Evolutionary conservation across 2,329 filamentous ascomycete species (phyloP), one percentile per base, ranked within the genome.

Genomic region (Beauveria sp.): DNA sequence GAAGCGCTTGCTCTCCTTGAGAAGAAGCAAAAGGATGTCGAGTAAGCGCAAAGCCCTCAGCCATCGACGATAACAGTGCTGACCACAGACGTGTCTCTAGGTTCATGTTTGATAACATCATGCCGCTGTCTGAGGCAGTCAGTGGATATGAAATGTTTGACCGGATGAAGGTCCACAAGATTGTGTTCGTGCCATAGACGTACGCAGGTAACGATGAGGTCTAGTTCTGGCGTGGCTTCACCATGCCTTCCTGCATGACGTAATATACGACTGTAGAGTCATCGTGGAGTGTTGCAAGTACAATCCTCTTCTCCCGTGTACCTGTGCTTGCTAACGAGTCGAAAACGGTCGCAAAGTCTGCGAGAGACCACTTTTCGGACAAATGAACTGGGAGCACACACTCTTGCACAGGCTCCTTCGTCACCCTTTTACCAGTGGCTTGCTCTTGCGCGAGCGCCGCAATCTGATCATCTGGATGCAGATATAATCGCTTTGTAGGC

Each of bases 261-360:
- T 94, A 94, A 74, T 93, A 94, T 46, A 91, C 88, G 20, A 94
- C 81, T 0, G 90, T 93, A 65, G 90, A 92, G 73, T 94, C 90
- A 67, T 89, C 85, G 70, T 91, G 87, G 53, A 91, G 77, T 3
- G 87, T 89, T 18, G 88, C 89, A 56, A 94, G 77, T n/a, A 93
- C 70, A 12, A 92, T 72, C 63, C 90, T 80, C 77, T 92, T 93
- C 53, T 77, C 77, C 20, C 82, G 77, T 73, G 79, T 48, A 72
- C 71, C 46, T 71, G 74, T 61, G 72, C 76, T 77, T 18, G 74
- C 66, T 67, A 88, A 75, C 8, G 80, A 80, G 75, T 91, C 87
- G 69, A 94, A 92, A 16, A 92, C 79, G 22, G 79, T 78, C 2
- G 87, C 84, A 68, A 93, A 88, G 30, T 80, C 76, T 57, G 78